Conservation (phyloP, 345 rosid species). For the Ceriops zippeliana region DNA sequence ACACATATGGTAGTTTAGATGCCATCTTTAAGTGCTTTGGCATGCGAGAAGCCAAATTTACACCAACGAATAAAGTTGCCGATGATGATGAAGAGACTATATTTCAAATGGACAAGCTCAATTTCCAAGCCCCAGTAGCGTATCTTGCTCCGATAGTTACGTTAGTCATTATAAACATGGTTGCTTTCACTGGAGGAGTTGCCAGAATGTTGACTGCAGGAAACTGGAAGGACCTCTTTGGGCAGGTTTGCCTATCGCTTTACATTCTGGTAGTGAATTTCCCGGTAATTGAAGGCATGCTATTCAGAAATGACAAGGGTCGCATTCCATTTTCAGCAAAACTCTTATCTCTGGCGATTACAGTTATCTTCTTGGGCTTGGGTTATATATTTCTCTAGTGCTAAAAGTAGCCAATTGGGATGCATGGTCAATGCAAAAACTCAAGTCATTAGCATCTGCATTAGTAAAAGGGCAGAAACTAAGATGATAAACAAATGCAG, state of each 20-base stretch:
- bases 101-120: conserved; percentile 22
- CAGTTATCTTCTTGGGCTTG: conserved; percentile 1
- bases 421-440: neutral
- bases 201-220: neutral
- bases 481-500: too few species aligned
- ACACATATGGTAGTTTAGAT: conserved; percentile 12
- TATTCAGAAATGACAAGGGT: conserved; percentile 22
- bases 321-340: conserved; percentile 9
- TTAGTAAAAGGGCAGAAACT: too few species aligned
- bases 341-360: conserved; percentile 6
- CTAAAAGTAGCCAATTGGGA: neutral
- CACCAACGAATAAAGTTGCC: conserved; percentile 16
- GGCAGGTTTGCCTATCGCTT: conserved; percentile 22
- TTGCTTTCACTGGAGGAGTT: conserved; percentile 19
- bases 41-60: conserved; percentile 21
- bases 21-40: conserved; percentile 14
- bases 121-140: conserved; percentile 17
- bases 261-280: conserved; percentile 24
- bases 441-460: neutral
- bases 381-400: neutral
- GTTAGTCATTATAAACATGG: conserved; percentile 16
- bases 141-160: conserved; percentile 21
- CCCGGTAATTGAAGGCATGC: conserved; percentile 28
- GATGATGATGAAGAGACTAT: conserved; percentile 12
- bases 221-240: conserved; percentile 14